Evolutionary conservation across 768 basidiomycete genomes (phyloP).

Genomic region (Candolleomyces efflorescens): DNA sequence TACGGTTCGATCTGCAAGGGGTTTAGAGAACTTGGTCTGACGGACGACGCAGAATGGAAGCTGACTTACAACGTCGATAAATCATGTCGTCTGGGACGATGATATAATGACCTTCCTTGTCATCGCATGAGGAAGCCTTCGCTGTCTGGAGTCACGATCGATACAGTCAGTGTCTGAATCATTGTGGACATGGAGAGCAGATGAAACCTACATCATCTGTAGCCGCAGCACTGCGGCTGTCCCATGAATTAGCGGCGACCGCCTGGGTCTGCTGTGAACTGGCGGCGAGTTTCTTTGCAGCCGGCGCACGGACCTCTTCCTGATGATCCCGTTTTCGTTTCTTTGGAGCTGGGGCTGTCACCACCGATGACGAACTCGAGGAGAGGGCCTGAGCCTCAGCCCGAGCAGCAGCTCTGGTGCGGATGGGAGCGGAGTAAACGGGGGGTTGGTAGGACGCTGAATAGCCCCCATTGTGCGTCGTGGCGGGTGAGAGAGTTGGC

Average conservation of each 20-base stretch:
- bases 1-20: conserved; percentile 80
- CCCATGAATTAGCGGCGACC: conserved; percentile 58
- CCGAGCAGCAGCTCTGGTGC: conserved; percentile 82
- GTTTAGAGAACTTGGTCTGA: conserved; percentile 11
- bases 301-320: conserved; percentile 67
- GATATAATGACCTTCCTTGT: conserved; percentile 99
- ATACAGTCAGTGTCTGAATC: conserved; percentile 21
- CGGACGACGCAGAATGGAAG: conserved; percentile 1
- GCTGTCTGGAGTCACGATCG: conserved; percentile 44
- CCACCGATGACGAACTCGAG: conserved; percentile 58
- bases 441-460: conserved; percentile 82
- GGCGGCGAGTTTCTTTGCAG: conserved; percentile 56
- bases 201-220: conserved; percentile 60
- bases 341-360: conserved; percentile 72
- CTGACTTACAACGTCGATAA: conserved; percentile 69
- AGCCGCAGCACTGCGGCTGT: conserved; percentile 57
- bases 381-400: conserved; percentile 81
- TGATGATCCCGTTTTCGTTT: conserved; percentile 78
- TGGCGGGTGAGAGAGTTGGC: conserved; percentile 72
- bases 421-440: conserved; percentile 66
- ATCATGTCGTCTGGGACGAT: conserved; percentile 90
- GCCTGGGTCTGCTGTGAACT: conserved; percentile 48
- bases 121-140: conserved; percentile 80
- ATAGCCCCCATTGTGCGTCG: conserved; percentile 64
- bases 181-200: conserved; percentile 9